Evolutionary conservation across 1,284 basidiomycete genomes (phyloP).

Genomic region (Pascua sp.): DNA sequence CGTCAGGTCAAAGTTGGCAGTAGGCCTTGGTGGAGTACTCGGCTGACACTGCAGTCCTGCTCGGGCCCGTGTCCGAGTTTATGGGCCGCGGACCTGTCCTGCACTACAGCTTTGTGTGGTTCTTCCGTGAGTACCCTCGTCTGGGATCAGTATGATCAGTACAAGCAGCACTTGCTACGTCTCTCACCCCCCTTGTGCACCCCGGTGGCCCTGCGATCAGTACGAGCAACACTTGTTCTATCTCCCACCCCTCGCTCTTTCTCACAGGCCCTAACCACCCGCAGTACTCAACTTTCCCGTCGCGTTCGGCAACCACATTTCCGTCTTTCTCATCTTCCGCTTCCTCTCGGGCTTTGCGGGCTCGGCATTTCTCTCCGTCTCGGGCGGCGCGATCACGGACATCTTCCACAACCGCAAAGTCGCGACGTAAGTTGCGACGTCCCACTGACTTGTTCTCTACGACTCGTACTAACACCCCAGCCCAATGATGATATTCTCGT

Average conservation of each 20-base stretch:
- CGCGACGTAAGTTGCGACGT: constrained; percentile 56
- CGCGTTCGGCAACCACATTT: constrained; percentile 56
- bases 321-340: constrained; percentile 63
- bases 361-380: constrained; percentile 71
- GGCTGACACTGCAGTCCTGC: constrained; percentile 51
- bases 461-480: constrained; percentile 44
- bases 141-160: too few relatives aligned
- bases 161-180: too few relatives aligned
- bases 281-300: constrained; percentile 60
- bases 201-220: too few relatives aligned
- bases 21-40: too few relatives aligned
- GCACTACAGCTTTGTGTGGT: constrained; percentile 26
- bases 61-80: constrained; percentile 59
- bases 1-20: too few relatives aligned
- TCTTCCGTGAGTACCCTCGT: too few relatives aligned
- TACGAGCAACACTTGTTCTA: too few relatives aligned
- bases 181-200: too few relatives aligned
- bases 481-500: constrained; percentile 72
- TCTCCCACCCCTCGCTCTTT: too few relatives aligned
- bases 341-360: constrained; percentile 65
- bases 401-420: constrained; percentile 63
- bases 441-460: not conserved
- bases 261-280: constrained; percentile 44
- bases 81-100: constrained; percentile 54
- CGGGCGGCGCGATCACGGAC: constrained; percentile 74